Conservation (phyloP, 2,329 filamentous ascomycete genomes). For the Boeremia exigua region DNA sequence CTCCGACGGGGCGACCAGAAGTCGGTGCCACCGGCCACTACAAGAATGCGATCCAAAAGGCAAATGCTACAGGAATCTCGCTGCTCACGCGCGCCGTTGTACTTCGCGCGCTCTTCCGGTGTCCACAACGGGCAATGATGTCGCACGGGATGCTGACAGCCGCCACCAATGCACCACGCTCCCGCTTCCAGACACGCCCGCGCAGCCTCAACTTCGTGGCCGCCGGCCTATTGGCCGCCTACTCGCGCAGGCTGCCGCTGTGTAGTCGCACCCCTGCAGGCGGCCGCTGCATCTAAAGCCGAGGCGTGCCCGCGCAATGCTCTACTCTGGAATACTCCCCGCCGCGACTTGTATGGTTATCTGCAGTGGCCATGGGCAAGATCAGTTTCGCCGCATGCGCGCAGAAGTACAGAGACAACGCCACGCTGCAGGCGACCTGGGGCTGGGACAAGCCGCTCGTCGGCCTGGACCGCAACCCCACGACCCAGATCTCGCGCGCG, state of each 20-base stretch:
- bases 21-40: no score
- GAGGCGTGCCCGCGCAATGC: constrained; percentile 1
- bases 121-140: not conserved
- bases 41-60: no score
- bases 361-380: not conserved
- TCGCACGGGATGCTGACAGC: no score
- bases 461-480: constrained; percentile 14
- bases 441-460: constrained; percentile 28
- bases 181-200: not conserved
- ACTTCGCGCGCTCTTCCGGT: not conserved
- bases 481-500: constrained; percentile 38
- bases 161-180: not conserved
- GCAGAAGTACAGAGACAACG: not conserved
- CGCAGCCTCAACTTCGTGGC: not conserved
- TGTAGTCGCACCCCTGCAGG: not conserved
- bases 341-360: not conserved
- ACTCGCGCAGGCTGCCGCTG: not conserved
- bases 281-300: constrained; percentile 13
- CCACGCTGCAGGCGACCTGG: constrained; percentile 18
- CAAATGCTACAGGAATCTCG: no score
- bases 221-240: not conserved
- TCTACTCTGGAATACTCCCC: not conserved
- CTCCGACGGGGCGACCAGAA: no score
- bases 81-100: not conserved
- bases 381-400: constrained; percentile 9